phyloP scores from a whole-genome alignment of 306 rosid species.

The Lupinus albus region DNA sequence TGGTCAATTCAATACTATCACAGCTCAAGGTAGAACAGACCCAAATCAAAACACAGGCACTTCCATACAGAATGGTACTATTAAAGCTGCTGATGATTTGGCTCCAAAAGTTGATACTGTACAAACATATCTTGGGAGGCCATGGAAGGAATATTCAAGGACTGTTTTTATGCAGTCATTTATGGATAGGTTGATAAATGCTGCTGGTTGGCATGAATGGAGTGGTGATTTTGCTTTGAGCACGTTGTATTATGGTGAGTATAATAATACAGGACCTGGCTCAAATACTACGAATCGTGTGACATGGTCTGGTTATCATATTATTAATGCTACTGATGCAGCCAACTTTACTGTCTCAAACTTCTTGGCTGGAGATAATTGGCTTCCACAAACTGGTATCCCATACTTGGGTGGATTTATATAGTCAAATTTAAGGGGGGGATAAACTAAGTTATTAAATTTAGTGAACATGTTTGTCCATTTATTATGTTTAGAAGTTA shows the following conservation, averaged over 20 bases:
- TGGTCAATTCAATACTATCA: constrained; percentile 54
- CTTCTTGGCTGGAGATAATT: constrained; percentile 58
- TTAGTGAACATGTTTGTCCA: background rate
- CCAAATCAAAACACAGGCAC: constrained; percentile 54
- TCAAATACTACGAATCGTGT: constrained; percentile 58
- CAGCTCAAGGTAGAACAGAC: constrained; percentile 58
- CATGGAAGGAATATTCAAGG: constrained; percentile 75
- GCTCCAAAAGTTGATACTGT: constrained; percentile 28
- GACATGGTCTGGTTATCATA: constrained; percentile 69
- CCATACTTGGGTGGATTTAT: constrained; percentile 49
- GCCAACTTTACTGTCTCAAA: constrained; percentile 64
- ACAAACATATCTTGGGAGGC: constrained; percentile 70
- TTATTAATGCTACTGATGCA: constrained; percentile 57
- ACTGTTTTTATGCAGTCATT: constrained; percentile 65
- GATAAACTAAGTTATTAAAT: background rate
- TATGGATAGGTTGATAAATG: constrained; percentile 54
- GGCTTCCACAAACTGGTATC: constrained; percentile 75
- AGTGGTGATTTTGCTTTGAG: constrained; percentile 56
- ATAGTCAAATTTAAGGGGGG: constrained; percentile 1
- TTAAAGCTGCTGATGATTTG: constrained; percentile 46
- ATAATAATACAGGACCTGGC: constrained; percentile 60
- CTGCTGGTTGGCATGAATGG: constrained; percentile 81
- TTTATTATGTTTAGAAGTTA: background rate
- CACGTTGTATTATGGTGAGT: constrained; percentile 73
- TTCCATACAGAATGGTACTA: constrained; percentile 44